Base-by-base conservation (phyloP, 495 filamentous ascomycete genomes). In the Aspergillus campestris region DNA sequence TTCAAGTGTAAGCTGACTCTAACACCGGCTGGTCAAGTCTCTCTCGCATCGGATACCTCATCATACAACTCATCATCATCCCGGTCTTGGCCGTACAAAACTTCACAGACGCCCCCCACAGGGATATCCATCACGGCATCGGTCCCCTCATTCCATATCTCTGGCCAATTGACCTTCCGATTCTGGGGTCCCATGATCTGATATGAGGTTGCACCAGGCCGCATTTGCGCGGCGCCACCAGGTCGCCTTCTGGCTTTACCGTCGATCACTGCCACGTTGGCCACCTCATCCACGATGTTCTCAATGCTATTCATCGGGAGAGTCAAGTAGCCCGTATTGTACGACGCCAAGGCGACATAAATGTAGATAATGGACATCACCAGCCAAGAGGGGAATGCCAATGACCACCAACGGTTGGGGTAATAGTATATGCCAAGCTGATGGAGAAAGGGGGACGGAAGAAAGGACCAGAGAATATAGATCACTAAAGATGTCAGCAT, bases 71-170 rank as follows among this genome's bases (percentile, higher is more conserved):
- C 56, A 14, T 67, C 62, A 12, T 70, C 68, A 18, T 67, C 63
- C 31, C 69, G 56, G 42, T 70, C 66, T 35, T 61, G 64, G 7
- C 72, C 74, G 44, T 77, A 78, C 0, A 78, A 52, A 6, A 97
- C 79, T 73, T 99, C 92, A 65, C 91, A 96, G n/a, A 96, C 92
- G 3, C 92, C 92, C 13, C 89, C 94, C 34, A 97, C 74, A 6
- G 92, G 92, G 13, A 99, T 80, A 74, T 99, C 92, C 87, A 97
- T 86, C 6, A 96, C 91, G 9, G 89, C 92, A 74, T 99, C 92
- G 1, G 94, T 99, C 29, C 94, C 89, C 51, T 87, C 81, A 59
- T 78, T 85, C 92, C 92, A 98, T 7, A 91, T 69, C 40, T 69
- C 74, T 53, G 70, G 78, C 92, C 92, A 98, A 47, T 61, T 75